Conservation (phyloP, 176 grass and related monocot genomes). For the Triticum dicoccoides region DNA sequence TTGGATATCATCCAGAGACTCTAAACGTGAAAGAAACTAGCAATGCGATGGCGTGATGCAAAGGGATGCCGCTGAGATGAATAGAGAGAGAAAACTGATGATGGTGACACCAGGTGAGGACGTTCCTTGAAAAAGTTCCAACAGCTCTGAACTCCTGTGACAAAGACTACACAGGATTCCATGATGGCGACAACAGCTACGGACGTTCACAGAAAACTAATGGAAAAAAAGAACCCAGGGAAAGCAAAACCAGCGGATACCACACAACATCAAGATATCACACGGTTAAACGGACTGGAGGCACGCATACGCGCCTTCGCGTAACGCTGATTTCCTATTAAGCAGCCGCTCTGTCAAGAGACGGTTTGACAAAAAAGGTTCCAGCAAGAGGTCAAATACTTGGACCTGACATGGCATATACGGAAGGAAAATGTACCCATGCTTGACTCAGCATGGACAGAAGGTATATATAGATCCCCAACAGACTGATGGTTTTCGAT, state of each 20-base stretch:
- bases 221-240: background rate
- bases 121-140: background rate
- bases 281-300: background rate
- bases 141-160: background rate
- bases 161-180: no score
- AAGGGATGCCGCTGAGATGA: no score
- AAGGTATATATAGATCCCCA: conserved; percentile 15
- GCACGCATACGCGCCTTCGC: background rate
- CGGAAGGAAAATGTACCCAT: conserved; percentile 15
- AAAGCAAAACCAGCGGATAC: background rate
- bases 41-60: no score
- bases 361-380: conserved; percentile 18
- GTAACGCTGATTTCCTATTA: conserved; percentile 8
- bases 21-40: background rate
- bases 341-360: conserved; percentile 17
- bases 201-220: background rate
- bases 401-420: conserved; percentile 21
- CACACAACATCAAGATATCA: background rate
- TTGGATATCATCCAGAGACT: no score
- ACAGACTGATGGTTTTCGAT: conserved; percentile 6
- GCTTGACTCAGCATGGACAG: conserved; percentile 15
- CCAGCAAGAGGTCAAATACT: conserved; percentile 8
- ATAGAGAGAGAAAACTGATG: background rate
- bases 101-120: no score
- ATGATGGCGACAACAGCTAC: background rate